These are phyloP conservation scores for Athelia psychrophila DNA, from an alignment of 1,284 basidiomycete species.

Conservation along the genomic window DNA sequence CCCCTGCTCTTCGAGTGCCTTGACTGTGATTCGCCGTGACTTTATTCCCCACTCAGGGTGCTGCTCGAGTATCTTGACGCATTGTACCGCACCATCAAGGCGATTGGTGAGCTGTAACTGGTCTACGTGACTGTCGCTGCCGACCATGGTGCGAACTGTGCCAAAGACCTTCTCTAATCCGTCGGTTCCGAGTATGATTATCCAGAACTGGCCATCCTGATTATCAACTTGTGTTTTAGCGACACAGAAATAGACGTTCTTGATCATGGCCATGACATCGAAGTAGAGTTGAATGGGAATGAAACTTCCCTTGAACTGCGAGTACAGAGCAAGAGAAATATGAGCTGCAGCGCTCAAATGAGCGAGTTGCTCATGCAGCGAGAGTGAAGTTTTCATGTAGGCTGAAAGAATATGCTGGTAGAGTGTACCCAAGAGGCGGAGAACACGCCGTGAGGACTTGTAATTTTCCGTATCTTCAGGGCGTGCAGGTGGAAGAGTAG, in stretches of 20 bases:
- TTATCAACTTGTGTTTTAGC: not conserved
- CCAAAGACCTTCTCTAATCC: slow-evolving; percentile 1
- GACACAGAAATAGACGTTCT: slow-evolving; percentile 30
- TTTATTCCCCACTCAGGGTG: not conserved
- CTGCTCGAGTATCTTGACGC: not conserved
- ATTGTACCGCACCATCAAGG: not conserved
- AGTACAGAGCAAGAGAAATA: slow-evolving; percentile 24
- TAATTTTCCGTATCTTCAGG: slow-evolving; percentile 2
- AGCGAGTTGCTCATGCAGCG: slow-evolving; percentile 25
- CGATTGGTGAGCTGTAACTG: not conserved
- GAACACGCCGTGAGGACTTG: not conserved
- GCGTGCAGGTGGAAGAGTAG: slow-evolving; percentile 6
- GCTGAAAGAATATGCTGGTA: slow-evolving; percentile 17
- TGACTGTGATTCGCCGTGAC: not conserved
- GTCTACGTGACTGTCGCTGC: not conserved
- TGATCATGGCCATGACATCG: slow-evolving; percentile 29
- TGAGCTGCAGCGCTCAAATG: slow-evolving; percentile 28
- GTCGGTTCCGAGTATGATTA: not conserved
- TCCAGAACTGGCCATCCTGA: not conserved
- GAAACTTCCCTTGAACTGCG: slow-evolving; percentile 16
- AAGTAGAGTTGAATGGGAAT: slow-evolving; percentile 25
- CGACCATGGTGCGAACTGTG: not conserved
- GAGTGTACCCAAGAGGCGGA: slow-evolving; percentile 9
- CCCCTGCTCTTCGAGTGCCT: not conserved
- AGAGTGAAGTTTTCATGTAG: slow-evolving; percentile 19